Conservation (phyloP, 1,284 basidiomycete species). For the Marasmius tenuissimus region DNA sequence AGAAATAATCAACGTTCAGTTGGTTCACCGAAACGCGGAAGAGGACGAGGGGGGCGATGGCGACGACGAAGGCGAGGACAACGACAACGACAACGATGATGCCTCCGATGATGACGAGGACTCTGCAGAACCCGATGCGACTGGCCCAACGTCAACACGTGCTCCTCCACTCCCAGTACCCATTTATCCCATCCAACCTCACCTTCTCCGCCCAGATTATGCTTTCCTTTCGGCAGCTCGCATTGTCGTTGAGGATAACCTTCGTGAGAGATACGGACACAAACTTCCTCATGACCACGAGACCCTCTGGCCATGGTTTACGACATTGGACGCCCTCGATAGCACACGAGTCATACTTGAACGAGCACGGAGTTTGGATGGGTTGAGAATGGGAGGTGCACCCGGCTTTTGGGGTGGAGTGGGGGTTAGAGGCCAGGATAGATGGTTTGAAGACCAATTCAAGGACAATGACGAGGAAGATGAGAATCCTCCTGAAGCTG, state of each 20-base stretch:
- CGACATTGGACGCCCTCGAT: slow-evolving; percentile 3
- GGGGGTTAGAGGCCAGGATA: slow-evolving; percentile 2
- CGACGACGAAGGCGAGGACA: background rate
- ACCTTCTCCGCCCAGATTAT: slow-evolving; percentile 32
- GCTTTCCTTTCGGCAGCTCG: slow-evolving; percentile 30
- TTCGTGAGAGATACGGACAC: slow-evolving; percentile 19
- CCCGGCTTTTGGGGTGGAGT: slow-evolving; percentile 41
- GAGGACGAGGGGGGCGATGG: background rate
- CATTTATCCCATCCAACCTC: slow-evolving; percentile 22
- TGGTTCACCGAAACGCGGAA: background rate
- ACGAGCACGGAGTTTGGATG: slow-evolving; percentile 31
- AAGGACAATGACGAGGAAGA: slow-evolving; percentile 6
- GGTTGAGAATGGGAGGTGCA: slow-evolving; percentile 43
- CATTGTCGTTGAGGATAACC: slow-evolving; percentile 33
- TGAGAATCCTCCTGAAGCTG: slow-evolving; percentile 19
- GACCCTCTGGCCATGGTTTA: slow-evolving; percentile 15
- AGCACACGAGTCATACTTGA: slow-evolving; percentile 8
- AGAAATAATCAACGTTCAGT: background rate
- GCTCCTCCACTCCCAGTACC: background rate
- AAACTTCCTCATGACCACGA: slow-evolving; percentile 8
- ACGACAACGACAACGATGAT: background rate
- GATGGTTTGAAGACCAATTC: background rate
- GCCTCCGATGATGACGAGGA: background rate
- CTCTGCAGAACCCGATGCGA: background rate
- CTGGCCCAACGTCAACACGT: slow-evolving; percentile 9